Percentiles rank a stretch among this genome's conserved stretches.
These are phyloP conservation scores for Penicillium verhagenii DNA, from an alignment of 495 filamentous ascomycete species.

Conservation along the genomic window DNA sequence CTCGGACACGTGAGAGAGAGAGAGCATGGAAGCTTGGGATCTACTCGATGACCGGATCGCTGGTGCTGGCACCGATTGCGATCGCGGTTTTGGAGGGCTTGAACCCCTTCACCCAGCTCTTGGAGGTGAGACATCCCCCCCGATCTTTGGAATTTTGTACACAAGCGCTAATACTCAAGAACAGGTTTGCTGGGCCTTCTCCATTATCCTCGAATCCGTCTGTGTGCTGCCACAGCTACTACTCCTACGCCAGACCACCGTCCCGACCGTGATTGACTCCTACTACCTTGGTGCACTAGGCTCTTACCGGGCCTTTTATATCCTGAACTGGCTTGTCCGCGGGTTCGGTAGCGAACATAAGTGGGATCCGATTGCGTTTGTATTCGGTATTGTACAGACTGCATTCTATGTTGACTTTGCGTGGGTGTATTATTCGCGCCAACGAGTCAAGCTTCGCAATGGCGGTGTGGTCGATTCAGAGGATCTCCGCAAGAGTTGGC, in stretches of 20 bases:
- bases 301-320: slow-evolving; percentile 85
- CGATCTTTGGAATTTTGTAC: background rate
- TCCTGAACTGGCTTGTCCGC: slow-evolving; percentile 86
- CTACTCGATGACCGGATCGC: slow-evolving; percentile 57
- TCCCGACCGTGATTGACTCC: slow-evolving; percentile 93
- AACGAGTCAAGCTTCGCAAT: slow-evolving; percentile 88
- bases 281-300: slow-evolving; percentile 90
- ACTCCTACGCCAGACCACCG: slow-evolving; percentile 87
- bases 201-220: slow-evolving; percentile 84
- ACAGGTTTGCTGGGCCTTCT: slow-evolving; percentile 80
- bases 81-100: slow-evolving; percentile 58
- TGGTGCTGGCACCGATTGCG: slow-evolving; percentile 63
- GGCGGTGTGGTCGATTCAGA: slow-evolving; percentile 93
- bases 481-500: slow-evolving; percentile 79
- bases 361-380: slow-evolving; percentile 68
- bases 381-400: slow-evolving; percentile 90
- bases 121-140: slow-evolving; percentile 47
- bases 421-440: slow-evolving; percentile 93
- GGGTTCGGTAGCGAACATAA: slow-evolving; percentile 54
- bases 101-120: too few species aligned
- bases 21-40: slow-evolving; percentile 84
- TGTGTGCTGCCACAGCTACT: slow-evolving; percentile 89
- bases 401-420: slow-evolving; percentile 91
- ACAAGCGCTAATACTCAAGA: slow-evolving; percentile 4
- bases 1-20: slow-evolving; percentile 86